Percentiles rank a stretch among this genome's conserved stretches.
Evolutionary conservation across 352 stramenopile genomes (phyloP).

Genomic region (Pythium insidiosum): DNA sequence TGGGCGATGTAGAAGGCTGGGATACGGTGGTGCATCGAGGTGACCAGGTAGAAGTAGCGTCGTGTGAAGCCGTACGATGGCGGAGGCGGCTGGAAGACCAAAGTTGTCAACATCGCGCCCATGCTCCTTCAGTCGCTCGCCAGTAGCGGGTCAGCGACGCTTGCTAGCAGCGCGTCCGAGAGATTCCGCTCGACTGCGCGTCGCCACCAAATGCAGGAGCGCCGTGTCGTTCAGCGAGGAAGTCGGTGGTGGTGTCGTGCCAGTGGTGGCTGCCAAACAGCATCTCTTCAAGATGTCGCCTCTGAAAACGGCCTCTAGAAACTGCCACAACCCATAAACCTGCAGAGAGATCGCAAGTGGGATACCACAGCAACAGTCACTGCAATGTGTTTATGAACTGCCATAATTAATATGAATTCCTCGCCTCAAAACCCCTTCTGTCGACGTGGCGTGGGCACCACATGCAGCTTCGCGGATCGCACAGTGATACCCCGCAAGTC

Average conservation of each 20-base stretch:
- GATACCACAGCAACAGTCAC: neutral
- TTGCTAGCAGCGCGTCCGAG: too few relatives aligned
- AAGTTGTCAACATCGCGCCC: slow-evolving; percentile 67
- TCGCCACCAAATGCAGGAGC: neutral
- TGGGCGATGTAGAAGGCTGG: slow-evolving; percentile 94
- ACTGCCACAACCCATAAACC: neutral
- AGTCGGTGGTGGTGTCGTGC: neutral
- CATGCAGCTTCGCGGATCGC: neutral
- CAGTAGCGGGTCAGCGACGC: neutral
- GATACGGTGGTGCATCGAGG: slow-evolving; percentile 82
- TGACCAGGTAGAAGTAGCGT: slow-evolving; percentile 93
- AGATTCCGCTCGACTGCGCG: neutral
- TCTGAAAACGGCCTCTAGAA: neutral
- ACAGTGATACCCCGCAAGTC: slow-evolving; percentile 16
- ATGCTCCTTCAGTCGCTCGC: slow-evolving; percentile 23
- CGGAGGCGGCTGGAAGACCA: slow-evolving; percentile 87
- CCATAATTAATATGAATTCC: neutral
- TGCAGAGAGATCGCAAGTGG: neutral
- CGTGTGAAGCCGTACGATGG: slow-evolving; percentile 68
- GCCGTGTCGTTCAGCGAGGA: neutral
- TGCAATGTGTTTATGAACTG: neutral
- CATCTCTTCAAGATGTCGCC: too few relatives aligned
- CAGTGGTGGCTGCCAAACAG: neutral
- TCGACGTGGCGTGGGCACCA: neutral
- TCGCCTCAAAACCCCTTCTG: too few relatives aligned